A percentile compares a stretch with the other conserved stretches of the same genome.
phyloP scores from a whole-genome alignment of 192 early-diverging fungal species.

The Rhizoclosmatium globosum region DNA sequence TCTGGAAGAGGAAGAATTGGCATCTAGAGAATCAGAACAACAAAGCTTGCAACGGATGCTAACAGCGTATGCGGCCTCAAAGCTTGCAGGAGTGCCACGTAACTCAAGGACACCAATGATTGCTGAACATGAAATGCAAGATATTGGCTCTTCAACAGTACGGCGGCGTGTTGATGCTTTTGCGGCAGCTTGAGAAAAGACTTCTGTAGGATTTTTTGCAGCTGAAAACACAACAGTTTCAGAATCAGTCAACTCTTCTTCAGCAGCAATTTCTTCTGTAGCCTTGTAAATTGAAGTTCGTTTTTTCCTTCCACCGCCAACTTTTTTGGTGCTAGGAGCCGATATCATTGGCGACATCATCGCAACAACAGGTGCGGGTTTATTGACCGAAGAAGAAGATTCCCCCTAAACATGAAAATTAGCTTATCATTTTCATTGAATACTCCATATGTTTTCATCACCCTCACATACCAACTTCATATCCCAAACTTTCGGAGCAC shows the following conservation, averaged over 20 bases:
- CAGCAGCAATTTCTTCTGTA: neutral
- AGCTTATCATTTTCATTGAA: too few relatives aligned
- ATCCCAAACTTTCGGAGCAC: too few relatives aligned
- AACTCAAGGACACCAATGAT: slow-evolving; percentile 35
- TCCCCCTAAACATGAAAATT: too few relatives aligned
- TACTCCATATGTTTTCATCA: too few relatives aligned
- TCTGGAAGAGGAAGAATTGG: neutral
- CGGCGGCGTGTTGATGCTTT: slow-evolving; percentile 33
- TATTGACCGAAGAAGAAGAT: neutral
- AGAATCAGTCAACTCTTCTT: neutral
- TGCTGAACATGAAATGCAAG: slow-evolving; percentile 22
- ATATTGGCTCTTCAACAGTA: slow-evolving; percentile 38
- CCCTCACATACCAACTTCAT: too few relatives aligned
- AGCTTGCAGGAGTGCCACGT: slow-evolving; percentile 29
- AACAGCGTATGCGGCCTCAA: slow-evolving; percentile 23
- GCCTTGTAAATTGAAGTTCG: neutral
- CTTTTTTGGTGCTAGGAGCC: slow-evolving; percentile 12
- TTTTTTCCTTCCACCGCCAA: slow-evolving; percentile 9
- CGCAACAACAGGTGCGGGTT: slow-evolving; percentile 7
- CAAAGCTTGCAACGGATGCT: slow-evolving; percentile 30
- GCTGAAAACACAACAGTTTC: neutral
- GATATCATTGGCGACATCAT: slow-evolving; percentile 21
- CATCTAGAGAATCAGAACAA: neutral
- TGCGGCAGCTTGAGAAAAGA: slow-evolving; percentile 41
- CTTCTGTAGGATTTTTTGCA: slow-evolving; percentile 13